Conservation (phyloP, 2,329 filamentous ascomycete genomes). For the Colletotrichum coccodes region DNA sequence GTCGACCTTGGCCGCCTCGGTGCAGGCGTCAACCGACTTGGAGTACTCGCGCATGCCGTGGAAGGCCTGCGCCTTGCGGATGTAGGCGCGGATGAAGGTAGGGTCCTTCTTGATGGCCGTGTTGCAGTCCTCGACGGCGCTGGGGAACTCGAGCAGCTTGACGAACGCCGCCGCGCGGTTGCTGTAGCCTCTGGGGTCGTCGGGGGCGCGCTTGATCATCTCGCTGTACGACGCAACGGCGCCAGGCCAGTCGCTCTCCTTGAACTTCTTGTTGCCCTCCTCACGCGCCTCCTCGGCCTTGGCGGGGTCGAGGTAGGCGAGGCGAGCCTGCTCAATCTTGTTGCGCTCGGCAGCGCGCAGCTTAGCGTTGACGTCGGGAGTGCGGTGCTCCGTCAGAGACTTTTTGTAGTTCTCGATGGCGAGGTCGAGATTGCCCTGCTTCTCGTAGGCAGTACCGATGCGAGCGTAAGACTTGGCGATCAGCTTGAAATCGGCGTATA, state of each 20-base stretch:
- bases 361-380: conserved; percentile 92
- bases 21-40: conserved; percentile 90
- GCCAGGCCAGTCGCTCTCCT: conserved; percentile 93
- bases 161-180: conserved; percentile 97
- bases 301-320: conserved; percentile 86
- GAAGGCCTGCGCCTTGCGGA: conserved; percentile 94
- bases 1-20: conserved; percentile 83
- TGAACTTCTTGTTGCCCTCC: conserved; percentile 96
- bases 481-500: conserved; percentile 96
- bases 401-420: conserved; percentile 93
- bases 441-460: conserved; percentile 94
- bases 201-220: conserved; percentile 95
- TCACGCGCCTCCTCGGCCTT: conserved; percentile 97
- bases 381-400: conserved; percentile 96
- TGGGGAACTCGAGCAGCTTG: conserved; percentile 96
- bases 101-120: conserved; percentile 89
- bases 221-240: conserved; percentile 94
- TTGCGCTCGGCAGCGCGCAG: conserved; percentile 89
- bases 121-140: conserved; percentile 92
- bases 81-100: conserved; percentile 94
- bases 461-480: conserved; percentile 98
- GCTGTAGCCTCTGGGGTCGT: conserved; percentile 93
- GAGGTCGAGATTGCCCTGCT: conserved; percentile 79
- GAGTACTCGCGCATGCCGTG: conserved; percentile 99
- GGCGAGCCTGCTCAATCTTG: conserved; percentile 79